Conservation (phyloP, 805 yeast species). For the Sugiyamaella floridensis region DNA sequence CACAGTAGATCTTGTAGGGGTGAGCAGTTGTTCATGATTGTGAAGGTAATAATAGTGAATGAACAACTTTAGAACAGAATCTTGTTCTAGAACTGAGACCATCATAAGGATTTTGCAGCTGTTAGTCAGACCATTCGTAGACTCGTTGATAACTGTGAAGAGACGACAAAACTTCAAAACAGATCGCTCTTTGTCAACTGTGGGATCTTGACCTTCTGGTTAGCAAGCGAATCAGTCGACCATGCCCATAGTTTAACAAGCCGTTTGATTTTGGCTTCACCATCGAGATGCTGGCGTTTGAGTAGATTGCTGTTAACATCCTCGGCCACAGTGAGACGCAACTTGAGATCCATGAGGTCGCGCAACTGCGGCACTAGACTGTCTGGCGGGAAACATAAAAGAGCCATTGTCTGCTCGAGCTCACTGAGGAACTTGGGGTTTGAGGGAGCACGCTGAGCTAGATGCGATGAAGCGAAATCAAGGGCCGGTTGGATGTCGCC, state of each 20-base stretch:
- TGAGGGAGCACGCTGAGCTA: slow-evolving; percentile 54
- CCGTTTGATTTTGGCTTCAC: slow-evolving; percentile 40
- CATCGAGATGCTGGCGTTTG: slow-evolving; percentile 30
- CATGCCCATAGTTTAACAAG: slow-evolving; percentile 57
- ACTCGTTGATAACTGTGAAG: too few species aligned
- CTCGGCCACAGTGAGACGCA: slow-evolving; percentile 60
- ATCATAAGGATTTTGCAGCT: too few species aligned
- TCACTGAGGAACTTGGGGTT: slow-evolving; percentile 54
- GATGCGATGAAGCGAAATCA: slow-evolving; percentile 33
- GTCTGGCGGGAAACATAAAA: slow-evolving; percentile 46
- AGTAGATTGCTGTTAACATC: slow-evolving; percentile 64
- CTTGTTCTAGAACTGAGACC: too few species aligned
- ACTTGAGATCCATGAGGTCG: slow-evolving; percentile 48
- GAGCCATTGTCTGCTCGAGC: slow-evolving; percentile 76
- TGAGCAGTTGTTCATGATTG: too few species aligned
- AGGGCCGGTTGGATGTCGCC: slow-evolving; percentile 24
- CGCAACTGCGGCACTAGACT: slow-evolving; percentile 39
- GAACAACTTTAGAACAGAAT: too few species aligned
- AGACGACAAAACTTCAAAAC: too few species aligned
- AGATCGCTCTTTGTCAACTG: slow-evolving; percentile 23
- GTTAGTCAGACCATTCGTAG: too few species aligned
- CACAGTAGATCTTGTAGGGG: too few species aligned
- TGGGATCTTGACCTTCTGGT: slow-evolving; percentile 33
- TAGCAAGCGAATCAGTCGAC: slow-evolving; percentile 47
- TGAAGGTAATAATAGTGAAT: too few species aligned